Conservation (phyloP, 305 asterid species). For the Fraxinus angustifolia region DNA sequence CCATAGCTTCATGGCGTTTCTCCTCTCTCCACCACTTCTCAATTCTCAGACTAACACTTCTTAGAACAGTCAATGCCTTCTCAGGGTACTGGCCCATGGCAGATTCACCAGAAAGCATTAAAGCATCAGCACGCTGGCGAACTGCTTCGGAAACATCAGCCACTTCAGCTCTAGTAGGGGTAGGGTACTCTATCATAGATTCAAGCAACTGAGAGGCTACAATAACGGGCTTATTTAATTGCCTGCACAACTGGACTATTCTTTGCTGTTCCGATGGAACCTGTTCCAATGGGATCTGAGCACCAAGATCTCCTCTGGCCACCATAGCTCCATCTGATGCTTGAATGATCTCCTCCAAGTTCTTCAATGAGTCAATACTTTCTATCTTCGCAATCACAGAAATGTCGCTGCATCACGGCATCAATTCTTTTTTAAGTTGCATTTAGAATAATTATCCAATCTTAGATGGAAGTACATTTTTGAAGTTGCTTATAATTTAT, state of each 20-base stretch:
- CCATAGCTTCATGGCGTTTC: constrained; percentile 71
- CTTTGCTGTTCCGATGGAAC: constrained; percentile 94
- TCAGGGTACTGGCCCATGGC: constrained; percentile 99
- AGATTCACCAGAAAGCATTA: constrained; percentile 99
- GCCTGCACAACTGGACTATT: constrained; percentile 83
- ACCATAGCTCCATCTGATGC: constrained; percentile 98
- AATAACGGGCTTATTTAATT: constrained; percentile 84
- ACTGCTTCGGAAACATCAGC: constrained; percentile 99
- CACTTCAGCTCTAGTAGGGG: constrained; percentile 99
- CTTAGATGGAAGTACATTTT: background rate
- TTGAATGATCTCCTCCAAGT: constrained; percentile 82
- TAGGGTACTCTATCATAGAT: constrained; percentile 98
- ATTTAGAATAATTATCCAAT: background rate
- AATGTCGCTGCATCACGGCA: constrained; percentile 65
- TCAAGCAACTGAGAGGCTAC: constrained; percentile 98
- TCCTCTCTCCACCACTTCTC: constrained; percentile 99
- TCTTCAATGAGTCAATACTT: constrained; percentile 89
- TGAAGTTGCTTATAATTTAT: background rate
- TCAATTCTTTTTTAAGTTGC: constrained; percentile 9
- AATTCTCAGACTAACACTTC: constrained; percentile 93
- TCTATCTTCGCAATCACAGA: constrained; percentile 86
- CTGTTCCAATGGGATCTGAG: constrained; percentile 97
- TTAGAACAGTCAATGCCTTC: constrained; percentile 85
- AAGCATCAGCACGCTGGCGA: constrained; percentile 86
- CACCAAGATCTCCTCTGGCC: constrained; percentile 98